Evolutionary conservation across 208 protist species (phyloP).

Genomic region (Crithidia thermophila): DNA sequence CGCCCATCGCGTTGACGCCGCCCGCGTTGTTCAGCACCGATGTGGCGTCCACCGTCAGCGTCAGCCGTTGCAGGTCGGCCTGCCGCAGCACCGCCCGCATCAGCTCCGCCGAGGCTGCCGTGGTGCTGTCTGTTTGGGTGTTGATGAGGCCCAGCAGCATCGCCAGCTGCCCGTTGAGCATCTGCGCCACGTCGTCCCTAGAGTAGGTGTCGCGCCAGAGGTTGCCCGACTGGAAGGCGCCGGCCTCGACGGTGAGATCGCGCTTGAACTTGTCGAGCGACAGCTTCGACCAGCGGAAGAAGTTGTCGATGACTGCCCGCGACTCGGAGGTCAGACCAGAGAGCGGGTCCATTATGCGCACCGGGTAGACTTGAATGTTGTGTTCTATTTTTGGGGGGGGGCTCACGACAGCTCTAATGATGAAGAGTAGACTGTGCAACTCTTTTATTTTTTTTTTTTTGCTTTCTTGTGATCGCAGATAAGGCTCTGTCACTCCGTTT

Average conservation of each 20-base stretch:
- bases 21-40: slow-evolving; percentile 57
- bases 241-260: slow-evolving; percentile 61
- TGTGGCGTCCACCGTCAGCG: slow-evolving; percentile 51
- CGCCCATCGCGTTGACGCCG: slow-evolving; percentile 52
- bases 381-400: not conserved
- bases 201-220: slow-evolving; percentile 59
- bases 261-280: slow-evolving; percentile 70
- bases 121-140: slow-evolving; percentile 52
- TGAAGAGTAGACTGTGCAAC: slow-evolving; percentile 17
- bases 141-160: slow-evolving; percentile 63
- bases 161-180: slow-evolving; percentile 58
- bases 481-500: no score
- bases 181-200: slow-evolving; percentile 41
- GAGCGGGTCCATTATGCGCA: slow-evolving; percentile 37
- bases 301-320: slow-evolving; percentile 48
- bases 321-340: slow-evolving; percentile 63
- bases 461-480: no score
- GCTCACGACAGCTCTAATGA: not conserved
- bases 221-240: slow-evolving; percentile 54
- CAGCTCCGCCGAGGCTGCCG: slow-evolving; percentile 53
- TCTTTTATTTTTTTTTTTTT: not conserved
- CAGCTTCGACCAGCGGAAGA: slow-evolving; percentile 68
- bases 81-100: slow-evolving; percentile 72
- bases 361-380: no score
- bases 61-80: slow-evolving; percentile 61